phyloP scores from a whole-genome alignment of 495 filamentous ascomycete genomes.

The Cercophora sp. region DNA sequence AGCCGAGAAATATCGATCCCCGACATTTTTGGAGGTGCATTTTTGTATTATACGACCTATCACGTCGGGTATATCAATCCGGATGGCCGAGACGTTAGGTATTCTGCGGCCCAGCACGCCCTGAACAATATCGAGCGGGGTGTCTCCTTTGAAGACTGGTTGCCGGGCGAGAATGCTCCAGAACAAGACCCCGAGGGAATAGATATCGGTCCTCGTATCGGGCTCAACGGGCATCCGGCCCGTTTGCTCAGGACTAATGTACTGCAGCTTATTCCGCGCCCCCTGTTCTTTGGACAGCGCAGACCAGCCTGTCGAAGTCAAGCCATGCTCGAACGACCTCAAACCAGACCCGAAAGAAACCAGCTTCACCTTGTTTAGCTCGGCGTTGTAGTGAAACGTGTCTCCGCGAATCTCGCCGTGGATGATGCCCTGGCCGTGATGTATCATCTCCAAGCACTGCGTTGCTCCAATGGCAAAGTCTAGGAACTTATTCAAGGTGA shows the following conservation, averaged over 20 bases:
- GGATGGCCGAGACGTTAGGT: slow-evolving; percentile 65
- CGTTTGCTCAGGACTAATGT: slow-evolving; percentile 88
- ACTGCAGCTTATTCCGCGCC: slow-evolving; percentile 78
- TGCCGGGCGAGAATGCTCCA: slow-evolving; percentile 79
- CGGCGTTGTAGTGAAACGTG: slow-evolving; percentile 75
- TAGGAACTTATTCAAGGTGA: slow-evolving; percentile 70
- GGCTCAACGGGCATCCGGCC: slow-evolving; percentile 85
- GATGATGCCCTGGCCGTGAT: slow-evolving; percentile 75
- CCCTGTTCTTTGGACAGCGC: slow-evolving; percentile 72
- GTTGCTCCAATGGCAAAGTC: slow-evolving; percentile 85
- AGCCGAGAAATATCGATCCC: slow-evolving; percentile 79
- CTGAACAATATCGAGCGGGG: slow-evolving; percentile 82
- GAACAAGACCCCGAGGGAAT: slow-evolving; percentile 79
- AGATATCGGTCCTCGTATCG: slow-evolving; percentile 85
- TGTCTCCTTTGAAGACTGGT: slow-evolving; percentile 69
- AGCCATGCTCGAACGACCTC: slow-evolving; percentile 79
- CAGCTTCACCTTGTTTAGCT: slow-evolving; percentile 67
- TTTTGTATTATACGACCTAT: slow-evolving; percentile 78
- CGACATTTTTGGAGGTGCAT: slow-evolving; percentile 81
- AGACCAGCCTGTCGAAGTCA: slow-evolving; percentile 81
- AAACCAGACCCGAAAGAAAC: slow-evolving; percentile 80
- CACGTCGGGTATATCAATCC: slow-evolving; percentile 76
- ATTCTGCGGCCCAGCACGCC: slow-evolving; percentile 74
- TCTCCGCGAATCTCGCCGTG: slow-evolving; percentile 86
- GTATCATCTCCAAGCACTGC: slow-evolving; percentile 79